Conservation (phyloP, 176 grass and related monocot species). For the Carex scoparia region DNA sequence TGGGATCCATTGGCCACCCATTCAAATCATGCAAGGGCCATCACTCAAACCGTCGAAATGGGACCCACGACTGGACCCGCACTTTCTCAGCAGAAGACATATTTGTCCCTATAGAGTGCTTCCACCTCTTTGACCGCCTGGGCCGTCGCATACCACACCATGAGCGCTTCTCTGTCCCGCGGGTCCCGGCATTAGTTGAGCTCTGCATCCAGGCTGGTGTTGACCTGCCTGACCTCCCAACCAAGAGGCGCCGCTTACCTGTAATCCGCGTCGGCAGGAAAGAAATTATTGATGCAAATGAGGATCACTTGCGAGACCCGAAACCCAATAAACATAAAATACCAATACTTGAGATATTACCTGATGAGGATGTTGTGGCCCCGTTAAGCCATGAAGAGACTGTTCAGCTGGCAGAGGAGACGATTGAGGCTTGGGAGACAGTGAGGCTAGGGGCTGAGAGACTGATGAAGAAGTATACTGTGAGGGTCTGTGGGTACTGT, state of each 20-base stretch:
- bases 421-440: slow-evolving; percentile 58
- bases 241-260: slow-evolving; percentile 71
- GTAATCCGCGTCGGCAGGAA: slow-evolving; percentile 63
- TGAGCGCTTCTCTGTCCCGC: slow-evolving; percentile 66
- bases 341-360: slow-evolving; percentile 62
- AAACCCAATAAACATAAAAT: slow-evolving; percentile 46
- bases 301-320: slow-evolving; percentile 73
- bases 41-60: slow-evolving; percentile 47
- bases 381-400: slow-evolving; percentile 54
- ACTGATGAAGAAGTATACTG: slow-evolving; percentile 70
- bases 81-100: slow-evolving; percentile 63
- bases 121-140: slow-evolving; percentile 73
- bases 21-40: slow-evolving; percentile 80
- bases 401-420: slow-evolving; percentile 52
- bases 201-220: slow-evolving; percentile 93
- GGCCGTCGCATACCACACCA: slow-evolving; percentile 68
- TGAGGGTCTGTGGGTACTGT: slow-evolving; percentile 90
- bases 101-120: slow-evolving; percentile 69
- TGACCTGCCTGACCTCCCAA: slow-evolving; percentile 61
- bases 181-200: slow-evolving; percentile 70
- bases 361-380: slow-evolving; percentile 25
- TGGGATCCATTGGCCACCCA: slow-evolving; percentile 64
- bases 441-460: slow-evolving; percentile 51
- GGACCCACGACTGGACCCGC: slow-evolving; percentile 72
- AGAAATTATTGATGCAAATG: slow-evolving; percentile 83